These are phyloP conservation scores for Aspergillus eucalypticola DNA, from an alignment of 2,329 filamentous ascomycete species.

Conservation along the genomic window DNA sequence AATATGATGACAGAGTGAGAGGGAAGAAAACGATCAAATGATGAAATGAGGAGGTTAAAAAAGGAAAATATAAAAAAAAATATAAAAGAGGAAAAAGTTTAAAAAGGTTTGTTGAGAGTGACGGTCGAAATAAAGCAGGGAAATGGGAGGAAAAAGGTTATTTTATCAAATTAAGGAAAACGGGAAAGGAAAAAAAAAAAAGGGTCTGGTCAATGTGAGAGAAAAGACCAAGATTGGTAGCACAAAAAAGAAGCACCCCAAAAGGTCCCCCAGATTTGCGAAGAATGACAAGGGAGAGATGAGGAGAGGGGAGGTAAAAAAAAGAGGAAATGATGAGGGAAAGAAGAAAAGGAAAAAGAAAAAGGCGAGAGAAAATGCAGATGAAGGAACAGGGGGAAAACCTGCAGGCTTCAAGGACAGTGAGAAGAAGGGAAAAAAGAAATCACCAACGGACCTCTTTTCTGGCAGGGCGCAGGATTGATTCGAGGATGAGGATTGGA, in stretches of 20 bases:
- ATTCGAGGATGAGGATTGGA: slow-evolving; percentile 6
- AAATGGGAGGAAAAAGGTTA: slow-evolving; percentile 9
- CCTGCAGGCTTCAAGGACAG: neutral
- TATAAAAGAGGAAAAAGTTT: too few relatives aligned
- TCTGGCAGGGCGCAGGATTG: neutral
- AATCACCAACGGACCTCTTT: neutral
- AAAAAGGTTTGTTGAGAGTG: slow-evolving; percentile 8
- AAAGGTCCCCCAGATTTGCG: neutral
- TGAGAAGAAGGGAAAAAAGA: slow-evolving; percentile 11
- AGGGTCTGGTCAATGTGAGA: slow-evolving; percentile 4
- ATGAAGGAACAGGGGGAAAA: slow-evolving; percentile 8
- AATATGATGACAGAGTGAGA: slow-evolving; percentile 4
- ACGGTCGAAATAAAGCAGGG: slow-evolving; percentile 5
- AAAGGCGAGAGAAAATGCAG: neutral
- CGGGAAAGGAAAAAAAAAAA: slow-evolving; percentile 18
- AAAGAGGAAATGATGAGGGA: slow-evolving; percentile 9
- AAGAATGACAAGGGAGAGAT: neutral
- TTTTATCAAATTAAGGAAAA: slow-evolving; percentile 17
- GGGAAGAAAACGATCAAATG: neutral
- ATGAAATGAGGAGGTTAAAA: neutral
- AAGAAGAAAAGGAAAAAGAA: slow-evolving; percentile 12
- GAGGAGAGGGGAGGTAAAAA: slow-evolving; percentile 11
- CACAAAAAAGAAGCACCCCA: slow-evolving; percentile 8
- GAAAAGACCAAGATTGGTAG: slow-evolving; percentile 4
- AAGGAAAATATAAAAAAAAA: neutral